Conservation (phyloP, 2,329 filamentous ascomycete genomes). For the Sarocladium kiliense region DNA sequence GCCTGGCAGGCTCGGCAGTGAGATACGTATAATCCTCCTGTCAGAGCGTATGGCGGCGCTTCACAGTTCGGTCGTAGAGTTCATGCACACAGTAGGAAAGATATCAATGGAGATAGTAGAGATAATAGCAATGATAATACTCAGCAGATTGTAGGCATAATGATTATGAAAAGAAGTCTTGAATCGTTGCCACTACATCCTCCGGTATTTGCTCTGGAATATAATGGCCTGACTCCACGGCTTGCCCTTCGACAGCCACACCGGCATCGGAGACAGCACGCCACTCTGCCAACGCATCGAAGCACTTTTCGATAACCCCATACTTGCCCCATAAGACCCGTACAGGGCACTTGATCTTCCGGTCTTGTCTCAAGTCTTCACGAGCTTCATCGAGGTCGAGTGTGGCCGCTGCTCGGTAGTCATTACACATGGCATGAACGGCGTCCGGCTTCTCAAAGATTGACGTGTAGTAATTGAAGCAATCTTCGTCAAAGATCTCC, state of each 20-base stretch:
- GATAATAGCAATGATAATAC: too few species aligned
- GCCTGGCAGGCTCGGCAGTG: too few species aligned
- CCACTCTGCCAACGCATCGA: conserved; percentile 47
- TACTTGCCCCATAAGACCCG: conserved; percentile 45
- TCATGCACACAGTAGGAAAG: too few species aligned
- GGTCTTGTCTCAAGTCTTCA: conserved; percentile 35
- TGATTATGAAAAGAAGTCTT: conserved; percentile 23
- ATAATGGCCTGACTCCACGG: conserved; percentile 43
- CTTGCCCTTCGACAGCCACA: conserved; percentile 31
- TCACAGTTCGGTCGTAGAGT: too few species aligned
- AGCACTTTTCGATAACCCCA: conserved; percentile 43
- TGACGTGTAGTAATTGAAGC: conserved; percentile 35
- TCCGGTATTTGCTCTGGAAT: conserved; percentile 46
- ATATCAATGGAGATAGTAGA: too few species aligned
- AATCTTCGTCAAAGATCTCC: conserved; percentile 26
- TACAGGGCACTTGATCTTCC: conserved; percentile 39
- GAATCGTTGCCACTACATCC: conserved; percentile 35
- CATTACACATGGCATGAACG: conserved; percentile 47
- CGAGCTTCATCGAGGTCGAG: conserved; percentile 47
- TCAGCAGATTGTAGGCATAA: too few species aligned
- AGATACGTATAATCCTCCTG: too few species aligned
- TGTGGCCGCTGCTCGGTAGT: conserved; percentile 48
- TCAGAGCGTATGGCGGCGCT: too few species aligned
- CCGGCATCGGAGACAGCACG: conserved; percentile 32
- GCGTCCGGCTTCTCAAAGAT: conserved; percentile 34